A percentile compares a stretch with the other conserved stretches of the same genome.
phyloP scores from a whole-genome alignment of 225 moss, liverwort and hornwort species.

The Sphagnum contortum region DNA sequence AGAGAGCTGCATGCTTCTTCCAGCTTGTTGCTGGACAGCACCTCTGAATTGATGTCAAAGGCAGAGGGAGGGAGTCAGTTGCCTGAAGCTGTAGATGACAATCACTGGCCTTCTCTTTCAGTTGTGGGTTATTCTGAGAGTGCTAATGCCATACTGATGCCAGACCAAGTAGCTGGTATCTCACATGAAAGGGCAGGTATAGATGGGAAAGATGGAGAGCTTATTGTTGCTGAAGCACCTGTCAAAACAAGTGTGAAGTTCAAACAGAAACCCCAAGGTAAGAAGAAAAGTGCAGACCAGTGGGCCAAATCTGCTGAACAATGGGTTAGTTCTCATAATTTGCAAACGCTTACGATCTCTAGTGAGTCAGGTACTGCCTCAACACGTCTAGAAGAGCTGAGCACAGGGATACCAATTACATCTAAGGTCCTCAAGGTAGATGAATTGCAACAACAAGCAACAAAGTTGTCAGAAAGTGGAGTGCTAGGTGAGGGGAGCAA shows the following conservation, averaged over 20 bases:
- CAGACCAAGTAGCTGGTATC: constrained; percentile 5
- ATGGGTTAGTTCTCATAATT: constrained; percentile 19
- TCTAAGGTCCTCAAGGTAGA: no score
- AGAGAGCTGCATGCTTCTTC: constrained; percentile 4
- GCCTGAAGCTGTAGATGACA: constrained; percentile 4
- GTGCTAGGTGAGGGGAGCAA: no score
- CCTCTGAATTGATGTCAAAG: constrained; percentile 10
- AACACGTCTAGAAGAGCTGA: no score
- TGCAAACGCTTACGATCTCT: constrained; percentile 6
- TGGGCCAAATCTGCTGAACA: constrained; percentile 22
- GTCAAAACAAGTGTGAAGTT: not conserved
- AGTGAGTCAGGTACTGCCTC: constrained; percentile 10
- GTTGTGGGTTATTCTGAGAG: no score
- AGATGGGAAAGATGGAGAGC: constrained; percentile 2
- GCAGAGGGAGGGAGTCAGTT: constrained; percentile 12
- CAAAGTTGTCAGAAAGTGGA: no score
- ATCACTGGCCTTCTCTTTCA: not conserved
- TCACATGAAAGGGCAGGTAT: constrained; percentile 5
- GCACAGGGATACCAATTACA: no score
- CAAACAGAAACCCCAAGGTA: constrained; percentile 1
- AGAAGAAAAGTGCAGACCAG: constrained; percentile 20
- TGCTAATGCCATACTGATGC: not conserved
- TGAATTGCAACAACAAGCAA: no score
- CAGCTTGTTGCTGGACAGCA: constrained; percentile 4
- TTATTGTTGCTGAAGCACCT: no score